Evolutionary conservation across 2,329 filamentous ascomycete genomes (phyloP).

Genomic region (Aspergillus sp.): DNA sequence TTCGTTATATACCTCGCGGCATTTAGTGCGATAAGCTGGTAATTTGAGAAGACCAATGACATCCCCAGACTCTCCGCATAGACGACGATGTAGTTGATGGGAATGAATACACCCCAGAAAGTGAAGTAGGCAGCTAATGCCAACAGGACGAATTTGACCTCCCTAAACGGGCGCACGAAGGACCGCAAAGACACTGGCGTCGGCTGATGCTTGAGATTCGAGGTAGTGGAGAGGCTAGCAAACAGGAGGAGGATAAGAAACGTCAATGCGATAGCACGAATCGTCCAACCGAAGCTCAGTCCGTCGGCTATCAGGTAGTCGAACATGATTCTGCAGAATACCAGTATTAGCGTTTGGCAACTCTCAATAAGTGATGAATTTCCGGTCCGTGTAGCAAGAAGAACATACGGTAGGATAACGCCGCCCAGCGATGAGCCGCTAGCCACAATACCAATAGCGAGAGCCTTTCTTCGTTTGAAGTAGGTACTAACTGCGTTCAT

Average conservation of each 20-base stretch:
- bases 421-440: conserved; percentile 54
- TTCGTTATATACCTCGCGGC: not conserved
- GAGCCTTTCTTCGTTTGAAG: conserved; percentile 51
- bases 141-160: conserved; percentile 6
- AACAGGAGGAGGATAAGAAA: conserved; percentile 58
- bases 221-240: conserved; percentile 52
- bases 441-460: conserved; percentile 53
- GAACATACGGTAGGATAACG: conserved; percentile 52
- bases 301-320: conserved; percentile 48
- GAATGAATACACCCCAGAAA: conserved; percentile 21
- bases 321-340: conserved; percentile 50
- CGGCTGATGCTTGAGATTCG: conserved; percentile 26
- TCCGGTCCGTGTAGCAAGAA: too few species aligned
- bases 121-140: conserved; percentile 6
- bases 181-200: not conserved
- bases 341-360: too few species aligned
- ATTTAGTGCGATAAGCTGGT: not conserved
- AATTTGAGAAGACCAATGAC: not conserved
- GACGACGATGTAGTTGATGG: conserved; percentile 12
- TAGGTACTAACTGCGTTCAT: conserved; percentile 36
- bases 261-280: conserved; percentile 55
- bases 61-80: not conserved
- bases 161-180: conserved; percentile 7
- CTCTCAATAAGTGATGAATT: too few species aligned
- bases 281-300: conserved; percentile 55